phyloP scores from a whole-genome alignment of 2,329 filamentous ascomycete genomes.

The Bipolaris zeicola region DNA sequence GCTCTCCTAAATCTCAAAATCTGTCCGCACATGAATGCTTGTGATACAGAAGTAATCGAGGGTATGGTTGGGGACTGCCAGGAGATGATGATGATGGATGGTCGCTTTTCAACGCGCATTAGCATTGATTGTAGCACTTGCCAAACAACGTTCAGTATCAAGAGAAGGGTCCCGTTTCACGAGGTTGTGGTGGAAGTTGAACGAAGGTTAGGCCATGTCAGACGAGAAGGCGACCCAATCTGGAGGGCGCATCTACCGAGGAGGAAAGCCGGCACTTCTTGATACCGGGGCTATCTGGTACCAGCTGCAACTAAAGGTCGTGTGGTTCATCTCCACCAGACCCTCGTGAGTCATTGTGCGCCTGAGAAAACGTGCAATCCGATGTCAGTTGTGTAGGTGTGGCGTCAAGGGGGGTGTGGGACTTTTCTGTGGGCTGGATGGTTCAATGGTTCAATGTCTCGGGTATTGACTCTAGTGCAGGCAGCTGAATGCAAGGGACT shows the following conservation, averaged over 20 bases:
- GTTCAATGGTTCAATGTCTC: not conserved
- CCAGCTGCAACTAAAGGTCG: not conserved
- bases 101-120: not conserved
- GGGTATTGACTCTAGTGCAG: not conserved
- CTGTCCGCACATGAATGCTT: not conserved
- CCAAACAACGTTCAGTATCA: not conserved
- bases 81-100: not conserved
- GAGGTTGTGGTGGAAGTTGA: not conserved
- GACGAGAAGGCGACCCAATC: not conserved
- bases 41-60: not conserved
- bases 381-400: not conserved
- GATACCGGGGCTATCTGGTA: not conserved
- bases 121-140: not conserved
- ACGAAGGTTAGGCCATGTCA: not conserved
- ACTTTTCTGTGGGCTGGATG: not conserved
- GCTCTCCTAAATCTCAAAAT: not conserved
- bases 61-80: not conserved
- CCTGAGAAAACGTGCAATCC: too few relatives aligned
- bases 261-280: not conserved
- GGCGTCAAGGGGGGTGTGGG: not conserved
- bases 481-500: not conserved
- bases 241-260: conserved; percentile 3
- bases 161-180: not conserved
- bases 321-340: not conserved
- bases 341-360: not conserved